Conservation (phyloP, 441 rosid species). For the Pelargonium myrrhifolium region DNA sequence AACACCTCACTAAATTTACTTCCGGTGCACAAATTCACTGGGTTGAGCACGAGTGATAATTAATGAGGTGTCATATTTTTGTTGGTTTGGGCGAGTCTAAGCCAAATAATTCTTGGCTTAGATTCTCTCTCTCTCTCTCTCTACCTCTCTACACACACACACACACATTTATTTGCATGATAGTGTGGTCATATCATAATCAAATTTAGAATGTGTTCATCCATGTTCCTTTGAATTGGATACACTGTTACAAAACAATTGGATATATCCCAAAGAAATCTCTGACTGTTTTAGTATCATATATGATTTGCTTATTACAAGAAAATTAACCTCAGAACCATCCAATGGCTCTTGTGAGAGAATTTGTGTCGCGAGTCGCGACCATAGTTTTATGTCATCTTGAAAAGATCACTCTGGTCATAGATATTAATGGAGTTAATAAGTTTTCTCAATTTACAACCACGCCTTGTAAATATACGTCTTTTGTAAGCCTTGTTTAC, state of each 20-base stretch:
- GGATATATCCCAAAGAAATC: neutral
- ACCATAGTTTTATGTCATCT: neutral
- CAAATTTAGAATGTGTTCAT: neutral
- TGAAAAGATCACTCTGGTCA: neutral
- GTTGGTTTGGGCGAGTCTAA: too few relatives aligned
- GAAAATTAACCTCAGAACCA: neutral
- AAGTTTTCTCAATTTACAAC: neutral
- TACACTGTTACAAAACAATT: neutral
- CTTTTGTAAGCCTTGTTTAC: neutral
- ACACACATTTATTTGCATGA: too few relatives aligned
- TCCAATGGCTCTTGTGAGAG: too few relatives aligned
- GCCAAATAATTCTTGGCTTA: too few relatives aligned
- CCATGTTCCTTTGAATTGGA: neutral
- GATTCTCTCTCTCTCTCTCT: too few relatives aligned
- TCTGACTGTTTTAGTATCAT: neutral
- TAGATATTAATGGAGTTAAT: neutral
- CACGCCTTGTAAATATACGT: neutral
- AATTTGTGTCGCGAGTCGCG: too few relatives aligned
- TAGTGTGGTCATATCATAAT: neutral
- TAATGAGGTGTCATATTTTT: too few relatives aligned
- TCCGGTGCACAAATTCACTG: too few relatives aligned
- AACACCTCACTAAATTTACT: too few relatives aligned
- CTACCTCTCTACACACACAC: too few relatives aligned
- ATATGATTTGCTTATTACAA: neutral
- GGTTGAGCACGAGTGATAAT: too few relatives aligned